These are phyloP conservation scores for Plenodomus lindquistii DNA, from an alignment of 2,329 filamentous ascomycete species.

Conservation along the genomic window DNA sequence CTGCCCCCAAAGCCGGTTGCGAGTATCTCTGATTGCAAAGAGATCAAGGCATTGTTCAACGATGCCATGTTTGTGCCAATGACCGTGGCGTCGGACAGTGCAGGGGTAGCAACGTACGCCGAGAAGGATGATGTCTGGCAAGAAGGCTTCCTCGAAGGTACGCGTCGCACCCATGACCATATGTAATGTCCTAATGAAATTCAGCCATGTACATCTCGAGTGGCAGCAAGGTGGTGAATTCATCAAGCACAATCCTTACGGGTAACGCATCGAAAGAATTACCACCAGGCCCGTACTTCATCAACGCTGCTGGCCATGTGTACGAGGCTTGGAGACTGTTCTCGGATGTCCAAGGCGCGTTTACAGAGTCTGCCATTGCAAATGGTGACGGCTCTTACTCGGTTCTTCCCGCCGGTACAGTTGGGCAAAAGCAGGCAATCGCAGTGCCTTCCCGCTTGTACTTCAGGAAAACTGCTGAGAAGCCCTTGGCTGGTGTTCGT, in stretches of 20 bases:
- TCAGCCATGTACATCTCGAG: constrained; percentile 29
- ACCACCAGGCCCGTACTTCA: constrained; percentile 56
- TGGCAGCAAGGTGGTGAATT: constrained; percentile 28
- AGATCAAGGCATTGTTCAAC: constrained; percentile 21
- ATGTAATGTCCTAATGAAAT: constrained; percentile 27
- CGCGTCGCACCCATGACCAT: neutral
- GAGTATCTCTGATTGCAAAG: constrained; percentile 29
- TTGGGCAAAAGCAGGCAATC: constrained; percentile 45
- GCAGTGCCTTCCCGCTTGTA: constrained; percentile 60
- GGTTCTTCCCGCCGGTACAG: constrained; percentile 44
- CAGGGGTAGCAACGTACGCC: constrained; percentile 32
- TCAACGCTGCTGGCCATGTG: constrained; percentile 51
- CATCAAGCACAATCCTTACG: constrained; percentile 18
- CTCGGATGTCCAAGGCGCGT: constrained; percentile 54
- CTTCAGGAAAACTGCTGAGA: constrained; percentile 53
- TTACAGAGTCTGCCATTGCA: constrained; percentile 52
- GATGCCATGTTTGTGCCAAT: constrained; percentile 42
- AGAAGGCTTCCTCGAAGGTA: constrained; percentile 44
- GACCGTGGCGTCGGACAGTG: constrained; percentile 41
- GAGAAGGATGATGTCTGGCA: constrained; percentile 50
- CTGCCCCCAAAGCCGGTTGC: constrained; percentile 44
- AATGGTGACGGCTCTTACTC: constrained; percentile 47
- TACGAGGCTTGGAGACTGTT: constrained; percentile 56
- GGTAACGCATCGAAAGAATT: constrained; percentile 28
- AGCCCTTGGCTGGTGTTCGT: constrained; percentile 64